Conservation (phyloP, 2,329 filamentous ascomycete genomes). For the Tolypocladium inflatum region DNA sequence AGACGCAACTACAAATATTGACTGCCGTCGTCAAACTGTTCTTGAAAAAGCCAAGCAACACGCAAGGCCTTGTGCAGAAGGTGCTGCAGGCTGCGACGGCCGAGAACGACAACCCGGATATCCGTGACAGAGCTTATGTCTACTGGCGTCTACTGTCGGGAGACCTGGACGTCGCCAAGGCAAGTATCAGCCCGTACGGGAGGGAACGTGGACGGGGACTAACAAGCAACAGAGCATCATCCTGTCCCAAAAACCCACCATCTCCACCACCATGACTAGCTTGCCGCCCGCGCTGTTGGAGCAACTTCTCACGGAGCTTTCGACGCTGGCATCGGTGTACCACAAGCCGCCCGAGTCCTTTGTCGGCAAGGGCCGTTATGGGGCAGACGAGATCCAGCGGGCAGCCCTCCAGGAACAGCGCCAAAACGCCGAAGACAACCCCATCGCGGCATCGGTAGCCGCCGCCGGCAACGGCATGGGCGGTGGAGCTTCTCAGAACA, state of each 20-base stretch:
- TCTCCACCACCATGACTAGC: constrained; percentile 87
- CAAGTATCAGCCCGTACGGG: constrained; percentile 20
- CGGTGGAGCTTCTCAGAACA: constrained; percentile 50
- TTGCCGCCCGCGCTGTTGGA: constrained; percentile 78
- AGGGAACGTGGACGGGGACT: not conserved
- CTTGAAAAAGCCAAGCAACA: constrained; percentile 89
- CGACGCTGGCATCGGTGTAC: constrained; percentile 92
- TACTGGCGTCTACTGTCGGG: constrained; percentile 96
- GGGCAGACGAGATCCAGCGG: constrained; percentile 86
- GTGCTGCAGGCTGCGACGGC: constrained; percentile 87
- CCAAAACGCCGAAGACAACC: constrained; percentile 86
- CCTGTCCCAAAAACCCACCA: constrained; percentile 87
- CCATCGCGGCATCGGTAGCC: constrained; percentile 76
- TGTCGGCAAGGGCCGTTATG: constrained; percentile 87
- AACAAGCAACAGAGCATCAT: constrained; percentile 56
- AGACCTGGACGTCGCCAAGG: constrained; percentile 83
- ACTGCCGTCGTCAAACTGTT: constrained; percentile 97
- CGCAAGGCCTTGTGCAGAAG: constrained; percentile 85
- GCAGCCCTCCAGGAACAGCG: constrained; percentile 95
- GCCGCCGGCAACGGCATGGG: constrained; percentile 56
- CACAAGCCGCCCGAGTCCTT: constrained; percentile 99
- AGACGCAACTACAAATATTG: constrained; percentile 97
- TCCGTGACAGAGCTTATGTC: constrained; percentile 91
- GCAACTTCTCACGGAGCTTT: constrained; percentile 82
- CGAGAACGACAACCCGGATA: constrained; percentile 95